Percentiles rank a stretch among this genome's conserved stretches.
Conservation (phyloP, 805 yeast genomes). For the Maudiozyma turicensis region DNA sequence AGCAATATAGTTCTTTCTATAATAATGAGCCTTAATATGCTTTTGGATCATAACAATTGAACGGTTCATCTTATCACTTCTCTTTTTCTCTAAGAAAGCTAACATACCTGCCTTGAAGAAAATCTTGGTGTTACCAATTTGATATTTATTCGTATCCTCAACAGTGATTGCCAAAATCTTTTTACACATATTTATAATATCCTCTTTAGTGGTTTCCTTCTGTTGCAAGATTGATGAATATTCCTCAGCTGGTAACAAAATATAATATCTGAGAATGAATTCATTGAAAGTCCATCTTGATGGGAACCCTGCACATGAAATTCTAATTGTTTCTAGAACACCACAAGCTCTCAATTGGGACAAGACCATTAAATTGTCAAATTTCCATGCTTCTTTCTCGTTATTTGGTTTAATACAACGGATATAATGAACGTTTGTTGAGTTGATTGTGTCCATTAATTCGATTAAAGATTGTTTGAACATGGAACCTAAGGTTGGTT, state of each 20-base stretch:
- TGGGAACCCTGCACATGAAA: conserved; percentile 97
- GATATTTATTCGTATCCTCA: conserved; percentile 61
- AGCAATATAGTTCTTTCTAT: conserved; percentile 51
- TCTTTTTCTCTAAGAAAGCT: conserved; percentile 78
- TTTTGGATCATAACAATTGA: conserved; percentile 84
- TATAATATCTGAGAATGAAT: conserved; percentile 81
- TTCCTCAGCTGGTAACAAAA: conserved; percentile 60
- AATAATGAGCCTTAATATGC: conserved; percentile 55
- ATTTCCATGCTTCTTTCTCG: conserved; percentile 89
- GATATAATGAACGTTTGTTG: conserved; percentile 93
- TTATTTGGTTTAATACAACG: conserved; percentile 97
- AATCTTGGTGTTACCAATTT: conserved; percentile 86
- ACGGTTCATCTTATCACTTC: conserved; percentile 65
- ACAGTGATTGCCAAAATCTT: conserved; percentile 57
- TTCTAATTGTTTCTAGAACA: conserved; percentile 91
- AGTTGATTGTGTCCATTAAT: conserved; percentile 83
- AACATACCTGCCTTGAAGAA: conserved; percentile 95
- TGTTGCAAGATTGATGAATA: conserved; percentile 54
- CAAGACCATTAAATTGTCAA: conserved; percentile 89
- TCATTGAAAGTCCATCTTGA: conserved; percentile 92
- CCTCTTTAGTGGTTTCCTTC: conserved; percentile 39
- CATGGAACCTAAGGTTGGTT: conserved; percentile 91
- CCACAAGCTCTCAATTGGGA: conserved; percentile 97
- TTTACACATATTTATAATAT: conserved; percentile 55
- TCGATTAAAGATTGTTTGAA: conserved; percentile 89